These are phyloP conservation scores for Phyllosticta citriasiana DNA, from an alignment of 2,329 filamentous ascomycete species.

Conservation along the genomic window DNA sequence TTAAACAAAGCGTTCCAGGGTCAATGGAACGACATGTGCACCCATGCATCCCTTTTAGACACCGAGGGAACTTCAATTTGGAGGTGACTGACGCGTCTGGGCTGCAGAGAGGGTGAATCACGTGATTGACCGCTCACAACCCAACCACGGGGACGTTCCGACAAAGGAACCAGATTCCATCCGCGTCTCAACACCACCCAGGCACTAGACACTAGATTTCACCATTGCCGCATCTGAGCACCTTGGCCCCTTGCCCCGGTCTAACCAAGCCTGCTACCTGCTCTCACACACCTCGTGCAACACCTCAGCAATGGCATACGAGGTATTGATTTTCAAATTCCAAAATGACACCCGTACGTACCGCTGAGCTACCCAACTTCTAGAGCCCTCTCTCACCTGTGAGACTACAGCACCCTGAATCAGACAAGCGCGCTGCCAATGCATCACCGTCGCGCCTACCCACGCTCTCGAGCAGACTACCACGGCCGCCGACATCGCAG, in stretches of 20 bases:
- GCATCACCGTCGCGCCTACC: constrained; percentile 8
- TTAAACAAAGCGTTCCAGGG: too few species aligned
- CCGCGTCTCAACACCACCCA: neutral
- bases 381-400: neutral
- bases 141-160: too few species aligned
- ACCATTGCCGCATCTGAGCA: constrained; percentile 5
- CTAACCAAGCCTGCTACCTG: neutral
- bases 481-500: neutral
- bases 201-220: neutral
- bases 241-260: neutral
- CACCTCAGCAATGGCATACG: neutral
- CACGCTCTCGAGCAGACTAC: constrained; percentile 1
- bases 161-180: too few species aligned
- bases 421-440: constrained; percentile 1
- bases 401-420: constrained; percentile 8
- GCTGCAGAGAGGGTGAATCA: too few species aligned
- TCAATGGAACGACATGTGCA: too few species aligned
- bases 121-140: too few species aligned
- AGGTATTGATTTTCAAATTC: neutral
- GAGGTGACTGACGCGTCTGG: too few species aligned
- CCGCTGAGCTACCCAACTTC: neutral
- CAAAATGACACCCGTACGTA: constrained; percentile 9
- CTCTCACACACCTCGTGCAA: neutral
- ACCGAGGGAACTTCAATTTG: too few species aligned
- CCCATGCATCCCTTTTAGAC: too few species aligned